These are phyloP conservation scores for Dactylonectria macrodidyma DNA, from an alignment of 2,329 filamentous ascomycete genomes.

Conservation along the genomic window DNA sequence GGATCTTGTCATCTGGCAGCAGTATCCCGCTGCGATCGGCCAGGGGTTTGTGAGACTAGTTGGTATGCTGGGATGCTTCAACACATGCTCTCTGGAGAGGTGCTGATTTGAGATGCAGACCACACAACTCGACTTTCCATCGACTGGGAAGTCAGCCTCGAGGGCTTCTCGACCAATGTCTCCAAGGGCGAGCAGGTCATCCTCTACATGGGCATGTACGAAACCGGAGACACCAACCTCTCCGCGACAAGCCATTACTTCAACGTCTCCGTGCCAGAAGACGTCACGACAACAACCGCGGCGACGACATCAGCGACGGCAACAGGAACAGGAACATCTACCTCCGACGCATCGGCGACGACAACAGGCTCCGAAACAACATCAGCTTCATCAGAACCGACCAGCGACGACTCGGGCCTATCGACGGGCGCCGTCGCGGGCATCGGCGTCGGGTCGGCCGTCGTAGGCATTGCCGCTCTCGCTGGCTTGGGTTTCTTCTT, in stretches of 20 bases:
- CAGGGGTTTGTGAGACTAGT: neutral
- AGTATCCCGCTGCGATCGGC: conserved; percentile 37
- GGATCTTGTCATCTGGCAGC: conserved; percentile 42
- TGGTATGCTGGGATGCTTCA: neutral
- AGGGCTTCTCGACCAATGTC: conserved; percentile 28
- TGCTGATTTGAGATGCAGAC: conserved; percentile 23
- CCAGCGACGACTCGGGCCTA: conserved; percentile 10
- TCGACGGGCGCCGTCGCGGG: conserved; percentile 45
- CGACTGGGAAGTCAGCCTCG: conserved; percentile 37
- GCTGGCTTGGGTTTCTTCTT: conserved; percentile 40
- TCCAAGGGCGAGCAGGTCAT: conserved; percentile 33
- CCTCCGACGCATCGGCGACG: conserved; percentile 13
- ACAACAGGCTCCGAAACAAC: neutral
- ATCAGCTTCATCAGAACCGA: neutral
- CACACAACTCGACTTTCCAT: conserved; percentile 40
- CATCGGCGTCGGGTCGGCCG: conserved; percentile 43
- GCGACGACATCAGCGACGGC: conserved; percentile 16
- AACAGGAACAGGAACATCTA: neutral
- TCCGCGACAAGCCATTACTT: conserved; percentile 37
- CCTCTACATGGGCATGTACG: conserved; percentile 38
- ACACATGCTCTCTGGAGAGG: no score
- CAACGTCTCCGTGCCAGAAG: conserved; percentile 38
- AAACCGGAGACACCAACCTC: conserved; percentile 28
- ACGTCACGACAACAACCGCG: conserved; percentile 10
- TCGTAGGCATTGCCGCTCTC: conserved; percentile 38